phyloP scores from a whole-genome alignment of 2,329 filamentous ascomycete genomes.

The Xylariaceae sp. region DNA sequence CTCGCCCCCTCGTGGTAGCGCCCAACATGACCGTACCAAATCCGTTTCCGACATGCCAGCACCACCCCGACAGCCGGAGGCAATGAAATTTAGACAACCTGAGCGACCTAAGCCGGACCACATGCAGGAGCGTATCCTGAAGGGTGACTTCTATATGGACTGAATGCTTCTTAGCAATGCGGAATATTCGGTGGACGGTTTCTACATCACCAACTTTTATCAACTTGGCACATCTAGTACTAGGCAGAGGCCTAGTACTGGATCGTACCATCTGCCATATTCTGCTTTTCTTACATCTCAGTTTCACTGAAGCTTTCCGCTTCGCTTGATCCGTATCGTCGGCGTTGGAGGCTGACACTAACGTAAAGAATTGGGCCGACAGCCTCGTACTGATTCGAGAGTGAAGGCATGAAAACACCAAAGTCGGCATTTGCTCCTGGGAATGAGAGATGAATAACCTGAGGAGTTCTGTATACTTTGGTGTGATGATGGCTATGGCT shows the following conservation, averaged over 20 bases:
- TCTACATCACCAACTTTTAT: no score
- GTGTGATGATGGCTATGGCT: neutral
- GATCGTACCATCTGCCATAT: neutral
- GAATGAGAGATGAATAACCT: neutral
- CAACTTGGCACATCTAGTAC: neutral
- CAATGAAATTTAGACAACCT: conserved; percentile 52
- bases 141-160: conserved; percentile 98
- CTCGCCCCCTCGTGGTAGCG: conserved; percentile 50
- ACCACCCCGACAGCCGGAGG: conserved; percentile 58
- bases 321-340: conserved; percentile 3
- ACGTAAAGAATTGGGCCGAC: neutral
- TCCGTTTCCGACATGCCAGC: conserved; percentile 70
- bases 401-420: neutral
- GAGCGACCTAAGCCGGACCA: conserved; percentile 80
- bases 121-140: conserved; percentile 95
- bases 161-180: conserved; percentile 48
- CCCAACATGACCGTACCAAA: conserved; percentile 69
- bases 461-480: neutral
- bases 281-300: neutral
- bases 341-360: neutral
- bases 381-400: neutral
- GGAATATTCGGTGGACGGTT: no score
- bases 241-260: neutral
- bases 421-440: conserved; percentile 1
- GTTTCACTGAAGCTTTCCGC: conserved; percentile 3